Percentiles rank a stretch among this genome's conserved stretches.
Conservation (phyloP, 1,139 yeast species). For the Blastobotrys raffinosifermentans region DNA sequence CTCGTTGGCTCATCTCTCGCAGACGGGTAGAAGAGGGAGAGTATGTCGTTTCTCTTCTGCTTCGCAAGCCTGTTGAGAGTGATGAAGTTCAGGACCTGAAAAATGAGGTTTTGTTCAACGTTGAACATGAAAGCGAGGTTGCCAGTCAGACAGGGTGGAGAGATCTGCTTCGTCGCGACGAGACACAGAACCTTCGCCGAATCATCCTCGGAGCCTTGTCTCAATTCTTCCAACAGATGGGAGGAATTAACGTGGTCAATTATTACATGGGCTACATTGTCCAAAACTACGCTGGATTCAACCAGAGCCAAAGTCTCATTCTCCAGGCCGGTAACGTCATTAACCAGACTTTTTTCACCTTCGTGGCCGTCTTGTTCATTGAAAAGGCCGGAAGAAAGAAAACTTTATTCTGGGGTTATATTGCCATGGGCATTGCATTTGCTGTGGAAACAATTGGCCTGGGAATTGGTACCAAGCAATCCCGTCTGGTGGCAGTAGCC, state of each 20-base stretch:
- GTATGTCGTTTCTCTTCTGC: slow-evolving; percentile 13
- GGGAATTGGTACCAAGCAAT: slow-evolving; percentile 6
- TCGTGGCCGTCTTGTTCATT: slow-evolving; percentile 5
- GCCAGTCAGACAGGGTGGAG: background rate
- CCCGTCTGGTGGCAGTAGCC: slow-evolving; percentile 14
- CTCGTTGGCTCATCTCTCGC: slow-evolving; percentile 62
- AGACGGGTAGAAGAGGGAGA: slow-evolving; percentile 56
- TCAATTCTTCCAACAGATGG: slow-evolving; percentile 9
- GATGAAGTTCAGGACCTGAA: slow-evolving; percentile 7
- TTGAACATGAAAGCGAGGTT: slow-evolving; percentile 6
- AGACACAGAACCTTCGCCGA: slow-evolving; percentile 9
- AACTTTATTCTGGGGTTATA: slow-evolving; percentile 8
- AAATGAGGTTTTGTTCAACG: slow-evolving; percentile 2
- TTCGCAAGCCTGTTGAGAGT: slow-evolving; percentile 1
- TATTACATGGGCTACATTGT: slow-evolving; percentile 30
- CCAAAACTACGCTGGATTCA: slow-evolving; percentile 5
- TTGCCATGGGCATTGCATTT: slow-evolving; percentile 9
- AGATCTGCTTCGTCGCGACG: slow-evolving; percentile 9
- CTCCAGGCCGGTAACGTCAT: slow-evolving; percentile 9
- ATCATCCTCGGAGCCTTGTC: slow-evolving; percentile 8
- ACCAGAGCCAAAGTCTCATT: slow-evolving; percentile 5
- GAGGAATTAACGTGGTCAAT: slow-evolving; percentile 10
- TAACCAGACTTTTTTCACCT: slow-evolving; percentile 9
- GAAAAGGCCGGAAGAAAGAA: slow-evolving; percentile 10
- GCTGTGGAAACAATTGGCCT: slow-evolving; percentile 10